Conservation (phyloP, 1,284 basidiomycete genomes). For the Leccinum variabile region DNA sequence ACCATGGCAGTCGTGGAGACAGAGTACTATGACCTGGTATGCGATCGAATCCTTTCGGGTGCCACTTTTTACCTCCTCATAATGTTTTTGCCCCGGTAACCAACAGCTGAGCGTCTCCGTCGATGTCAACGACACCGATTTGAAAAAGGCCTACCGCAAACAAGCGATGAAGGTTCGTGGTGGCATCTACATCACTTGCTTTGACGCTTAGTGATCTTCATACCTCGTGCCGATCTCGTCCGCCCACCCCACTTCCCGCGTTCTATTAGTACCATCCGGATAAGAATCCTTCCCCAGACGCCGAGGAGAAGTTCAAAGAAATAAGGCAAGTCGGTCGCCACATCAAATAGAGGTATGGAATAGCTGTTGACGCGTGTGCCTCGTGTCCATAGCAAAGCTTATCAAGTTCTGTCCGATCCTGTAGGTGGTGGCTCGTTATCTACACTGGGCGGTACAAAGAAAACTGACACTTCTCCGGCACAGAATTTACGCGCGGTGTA, state of each 20-base stretch:
- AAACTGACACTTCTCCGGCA: conserved; percentile 26
- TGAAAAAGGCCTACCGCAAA: conserved; percentile 97
- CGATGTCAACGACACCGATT: conserved; percentile 64
- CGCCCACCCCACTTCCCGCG: conserved; percentile 1
- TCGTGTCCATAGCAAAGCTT: conserved; percentile 71
- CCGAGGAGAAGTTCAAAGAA: conserved; percentile 92
- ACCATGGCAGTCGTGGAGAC: conserved; percentile 62
- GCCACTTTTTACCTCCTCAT: conserved; percentile 4
- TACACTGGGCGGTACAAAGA: conserved; percentile 5
- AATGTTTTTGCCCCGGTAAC: not conserved
- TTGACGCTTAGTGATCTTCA: conserved; percentile 1
- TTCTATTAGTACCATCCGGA: conserved; percentile 83
- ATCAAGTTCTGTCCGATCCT: conserved; percentile 84
- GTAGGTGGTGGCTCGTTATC: conserved; percentile 45
- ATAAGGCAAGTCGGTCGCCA: conserved; percentile 61
- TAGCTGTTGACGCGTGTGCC: conserved; percentile 21
- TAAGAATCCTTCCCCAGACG: conserved; percentile 86
- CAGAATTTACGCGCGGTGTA: conserved; percentile 89
- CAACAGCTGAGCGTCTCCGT: conserved; percentile 47
- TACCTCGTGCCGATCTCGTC: not conserved
- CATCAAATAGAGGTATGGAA: conserved; percentile 23
- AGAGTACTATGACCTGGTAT: conserved; percentile 65
- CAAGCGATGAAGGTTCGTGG: conserved; percentile 85
- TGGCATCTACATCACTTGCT: not conserved
- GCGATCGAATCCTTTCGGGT: conserved; percentile 19